Evolutionary conservation across 768 basidiomycete species (phyloP), one percentile per base, ranked within the genome.

Genomic region (Tephrocybe sp.): DNA sequence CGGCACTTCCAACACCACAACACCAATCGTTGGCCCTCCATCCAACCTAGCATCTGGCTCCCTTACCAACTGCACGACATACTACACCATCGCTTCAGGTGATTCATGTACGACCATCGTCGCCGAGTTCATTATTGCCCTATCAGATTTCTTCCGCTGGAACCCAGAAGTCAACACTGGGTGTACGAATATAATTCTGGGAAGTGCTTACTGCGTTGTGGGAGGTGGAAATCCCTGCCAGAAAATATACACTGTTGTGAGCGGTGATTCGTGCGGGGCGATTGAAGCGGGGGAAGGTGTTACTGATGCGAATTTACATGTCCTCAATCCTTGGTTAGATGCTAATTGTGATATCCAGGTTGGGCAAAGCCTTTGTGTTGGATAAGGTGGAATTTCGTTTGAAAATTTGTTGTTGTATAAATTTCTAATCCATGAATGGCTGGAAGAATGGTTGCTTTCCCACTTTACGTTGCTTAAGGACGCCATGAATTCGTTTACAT

Each of bases 321-420:
- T 15, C 5, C 37, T 47, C 13, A 39, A 47, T 39, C 46, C 40
- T 27, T 41, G 25, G 25, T 16, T 41, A 9, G 36, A 47, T 36
- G 26, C 46, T 19, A 47, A 47, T 36, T 47, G 46, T 24, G 36
- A 38, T 18, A 36, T 47, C 24, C 25, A 18, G 16, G 34, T 36
- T 28, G 46, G 46, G 35, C 34, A 47, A 36, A 47, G 38, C 28
- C 36, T 47, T 30, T 47, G 46, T 18, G 35, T 47, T 22, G 34
- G 45, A 7, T 37, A 36, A 47, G n/a, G n/a, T n/a, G n/a, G n/a
- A n/a, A n/a, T n/a, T n/a, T n/a, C n/a, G n/a, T n/a, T n/a, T n/a
- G n/a, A n/a, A n/a, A n/a, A n/a, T n/a, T n/a, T n/a, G n/a, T n/a
- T n/a, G n/a, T n/a, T n/a, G n/a, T n/a, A n/a, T n/a, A n/a, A n/a